Base-by-base conservation (phyloP, 345 rosid genomes). In the Euphorbia tirucalli region DNA sequence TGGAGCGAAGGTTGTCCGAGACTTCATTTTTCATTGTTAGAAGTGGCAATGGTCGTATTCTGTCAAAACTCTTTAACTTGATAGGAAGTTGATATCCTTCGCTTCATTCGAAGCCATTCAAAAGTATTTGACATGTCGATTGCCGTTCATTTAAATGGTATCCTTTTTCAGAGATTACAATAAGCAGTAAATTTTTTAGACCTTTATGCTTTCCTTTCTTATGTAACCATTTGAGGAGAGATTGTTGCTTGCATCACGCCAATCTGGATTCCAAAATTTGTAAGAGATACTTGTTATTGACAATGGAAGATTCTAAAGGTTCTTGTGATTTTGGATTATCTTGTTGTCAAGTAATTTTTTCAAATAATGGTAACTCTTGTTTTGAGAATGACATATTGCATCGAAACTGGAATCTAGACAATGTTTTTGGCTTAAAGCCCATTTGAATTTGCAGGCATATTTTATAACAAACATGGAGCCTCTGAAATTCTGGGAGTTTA, bases 381-480 rank as follows among this genome's bases (percentile, higher is more conserved):
- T 58, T 46, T 52, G 37, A 43, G 11, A 68, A 15, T 62, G 31
- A 55, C 41, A 44, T 49, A 28, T 56, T 37, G 16, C 57, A 22
- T 74, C 57, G 43, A 64, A 68, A 24, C 21, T 49, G 70, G 52
- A 24, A 49, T 48, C 5, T 2, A 65, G 49, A 52, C 61, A 21
- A 22, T 48, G 37, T n/a, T 76, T 76, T 67, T 68, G 57, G 56
- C 50, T 76, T 59, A 73, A 52, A 46, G 27, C n/a, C 31, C 27
- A 57, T 54, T 57, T 69, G 76, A 61, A 63, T 73, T 48, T 81
- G 81, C 88, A 93, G 97, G 93, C 96, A 66, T 94, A 91, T 83
- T 94, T 94, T 80, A 82, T 92, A 73, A 91, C 96, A 75, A 94
- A 94, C 76, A 88, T 83, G 93, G 96, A 94, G 82, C 88, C 93